Base-by-base conservation (phyloP, 2,329 filamentous ascomycete genomes). In the Neurospora sp. region DNA sequence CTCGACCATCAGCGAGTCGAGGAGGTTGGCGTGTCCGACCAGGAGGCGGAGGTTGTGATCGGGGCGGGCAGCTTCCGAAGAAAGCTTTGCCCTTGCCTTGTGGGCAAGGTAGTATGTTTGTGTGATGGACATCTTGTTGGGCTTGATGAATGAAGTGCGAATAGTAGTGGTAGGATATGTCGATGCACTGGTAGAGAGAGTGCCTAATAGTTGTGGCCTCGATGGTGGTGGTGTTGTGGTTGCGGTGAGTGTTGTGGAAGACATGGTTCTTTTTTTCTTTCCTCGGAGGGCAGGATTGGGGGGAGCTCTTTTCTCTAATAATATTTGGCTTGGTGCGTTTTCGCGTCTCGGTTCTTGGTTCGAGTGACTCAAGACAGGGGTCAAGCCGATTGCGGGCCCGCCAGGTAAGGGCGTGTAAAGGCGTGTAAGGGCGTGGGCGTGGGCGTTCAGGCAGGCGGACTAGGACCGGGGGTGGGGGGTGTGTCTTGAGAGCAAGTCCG, bases 51-150 rank as follows among this genome's bases (percentile, higher is more conserved):
- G 92, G 85, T 98, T 90, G 87, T 98, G 96, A 80, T 98, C 95
- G 77, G 93, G 86, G 78, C 91, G 91, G 81, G 90, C 89, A 84
- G 96, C 96, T 84, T 98, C 95, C 74, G 87, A 88, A 75, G 93
- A 93, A 79, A 99, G 93, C 93, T 99, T 99, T 77, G 90, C 91
- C 81, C 96, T 90, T 79, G 96, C 96, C 82, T 94, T 95, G 86
- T 97, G 94, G 80, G 96, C 96, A 77, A 98, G 91, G 85, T 93
- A 97, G 91, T 98, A 99, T 73, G 95, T 98, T 84, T 97, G 93
- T 38, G 95, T 96, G 84, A 98, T 91, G 80, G 92, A 96, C 96
- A 98, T 98, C 71, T 74, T 76, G 38, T 69, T 69, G 84, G 91
- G 86, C 80, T 84, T 82, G 74, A 83, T 81, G 68, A 83, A 76